Percentiles rank a stretch among this genome's conserved stretches.
Conservation (phyloP, 441 rosid genomes). For the Croton setiger region DNA sequence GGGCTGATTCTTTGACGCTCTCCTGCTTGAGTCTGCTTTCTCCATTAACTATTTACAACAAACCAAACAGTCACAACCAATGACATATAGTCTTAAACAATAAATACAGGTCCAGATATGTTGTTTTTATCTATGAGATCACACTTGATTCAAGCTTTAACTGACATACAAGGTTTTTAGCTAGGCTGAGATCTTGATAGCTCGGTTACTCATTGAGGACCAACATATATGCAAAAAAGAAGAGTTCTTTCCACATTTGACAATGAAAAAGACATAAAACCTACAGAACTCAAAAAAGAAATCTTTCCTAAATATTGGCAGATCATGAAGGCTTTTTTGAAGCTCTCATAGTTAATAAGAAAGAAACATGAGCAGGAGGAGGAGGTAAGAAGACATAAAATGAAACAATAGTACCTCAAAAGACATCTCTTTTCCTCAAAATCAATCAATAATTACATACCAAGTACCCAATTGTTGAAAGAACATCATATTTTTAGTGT, state of each 20-base stretch:
- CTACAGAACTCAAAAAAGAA: not conserved
- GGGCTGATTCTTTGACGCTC: conserved; percentile 77
- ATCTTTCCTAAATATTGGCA: not conserved
- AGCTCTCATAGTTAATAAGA: not conserved
- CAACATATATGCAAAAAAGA: not conserved
- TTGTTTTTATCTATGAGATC: not conserved
- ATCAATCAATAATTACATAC: not conserved
- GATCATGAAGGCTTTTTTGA: not conserved
- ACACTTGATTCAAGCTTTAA: not conserved
- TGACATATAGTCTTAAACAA: not conserved
- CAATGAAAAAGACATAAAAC: too few species aligned
- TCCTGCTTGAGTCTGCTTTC: conserved; percentile 94
- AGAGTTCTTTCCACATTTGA: not conserved
- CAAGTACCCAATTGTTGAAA: conserved; percentile 4
- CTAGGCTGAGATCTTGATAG: not conserved
- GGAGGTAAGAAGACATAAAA: not conserved
- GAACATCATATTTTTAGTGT: not conserved
- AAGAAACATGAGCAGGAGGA: not conserved
- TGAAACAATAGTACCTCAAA: not conserved
- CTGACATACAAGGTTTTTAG: not conserved
- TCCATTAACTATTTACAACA: conserved; percentile 72
- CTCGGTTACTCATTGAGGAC: not conserved
- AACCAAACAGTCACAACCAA: conserved; percentile 17
- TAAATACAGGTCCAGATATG: not conserved
- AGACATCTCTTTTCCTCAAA: not conserved